Percentiles rank a stretch among this genome's conserved stretches.
Evolutionary conservation across 1,284 basidiomycete genomes (phyloP).

Genomic region (Sphagnurus paluster): DNA sequence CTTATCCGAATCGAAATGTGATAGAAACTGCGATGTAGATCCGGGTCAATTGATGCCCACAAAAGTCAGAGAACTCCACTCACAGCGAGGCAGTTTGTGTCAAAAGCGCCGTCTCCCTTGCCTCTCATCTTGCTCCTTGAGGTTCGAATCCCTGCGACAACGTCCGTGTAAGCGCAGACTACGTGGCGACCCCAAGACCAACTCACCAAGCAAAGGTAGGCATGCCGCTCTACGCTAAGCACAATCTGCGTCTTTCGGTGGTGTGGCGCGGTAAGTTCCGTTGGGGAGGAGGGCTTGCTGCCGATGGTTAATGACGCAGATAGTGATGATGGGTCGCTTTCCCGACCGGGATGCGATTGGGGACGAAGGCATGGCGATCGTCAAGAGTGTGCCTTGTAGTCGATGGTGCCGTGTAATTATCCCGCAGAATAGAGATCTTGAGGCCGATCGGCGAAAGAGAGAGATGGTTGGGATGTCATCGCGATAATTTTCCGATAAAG

Average conservation of each 20-base stretch:
- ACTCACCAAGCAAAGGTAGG: slow-evolving; percentile 31
- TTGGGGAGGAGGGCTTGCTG: no score
- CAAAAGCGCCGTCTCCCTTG: slow-evolving; percentile 2
- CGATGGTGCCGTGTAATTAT: no score
- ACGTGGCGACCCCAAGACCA: slow-evolving; percentile 4
- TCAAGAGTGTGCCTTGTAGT: no score
- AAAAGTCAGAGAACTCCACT: slow-evolving; percentile 3
- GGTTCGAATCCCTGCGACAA: slow-evolving; percentile 11
- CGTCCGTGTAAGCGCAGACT: slow-evolving; percentile 11
- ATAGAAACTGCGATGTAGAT: slow-evolving; percentile 21
- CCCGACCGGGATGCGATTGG: no score
- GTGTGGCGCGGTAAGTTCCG: slow-evolving; percentile 12
- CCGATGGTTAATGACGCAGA: no score
- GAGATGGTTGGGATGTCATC: no score
- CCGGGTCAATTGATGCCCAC: slow-evolving; percentile 23
- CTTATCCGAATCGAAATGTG: slow-evolving; percentile 20
- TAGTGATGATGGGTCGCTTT: slow-evolving; percentile 21
- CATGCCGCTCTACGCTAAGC: no score
- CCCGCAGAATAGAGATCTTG: no score
- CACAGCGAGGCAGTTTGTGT: slow-evolving; percentile 9
- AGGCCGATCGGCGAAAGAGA: no score
- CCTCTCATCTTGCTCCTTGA: slow-evolving; percentile 5
- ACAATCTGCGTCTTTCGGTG: no score
- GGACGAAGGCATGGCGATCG: no score
- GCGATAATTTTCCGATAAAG: no score